Base-by-base conservation (phyloP, 1,284 basidiomycete species). In the Spongiforma sp. region DNA sequence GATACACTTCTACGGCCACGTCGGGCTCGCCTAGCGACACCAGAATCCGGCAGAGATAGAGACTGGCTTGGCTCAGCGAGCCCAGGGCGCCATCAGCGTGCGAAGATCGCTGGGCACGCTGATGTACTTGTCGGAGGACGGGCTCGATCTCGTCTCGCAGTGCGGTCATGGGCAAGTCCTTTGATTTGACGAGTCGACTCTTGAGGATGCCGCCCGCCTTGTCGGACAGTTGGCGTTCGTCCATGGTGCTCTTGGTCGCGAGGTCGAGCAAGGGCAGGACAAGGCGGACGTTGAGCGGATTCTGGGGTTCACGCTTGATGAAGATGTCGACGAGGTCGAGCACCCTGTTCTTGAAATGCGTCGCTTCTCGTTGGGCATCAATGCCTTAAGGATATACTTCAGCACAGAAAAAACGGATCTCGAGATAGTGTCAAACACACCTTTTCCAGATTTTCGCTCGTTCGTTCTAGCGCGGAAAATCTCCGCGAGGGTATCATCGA, bases 291-390 rank as follows among this genome's bases (percentile, higher is more conserved):
- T 89, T 80, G 43, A 91, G 82, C 1, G 89, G 82, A 73, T 83
- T 94, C 28, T 87, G 81, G 1, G 90, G 83, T 72, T 96, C 92
- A 69, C 88, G 91, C 73, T 88, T 91, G 65, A 93, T 81, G 78
- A 89, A 96, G 28, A 87, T 88, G 65, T 98, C 96, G 60, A 98
- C 85, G 19, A 99, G 86, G 77, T 98, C 96, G 15, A 99, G 89
- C 33, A 98, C 91, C 36, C 96, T 90, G 78, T 94, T 96, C 79
- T 98, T 98, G 87, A 98, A 96, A 75, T 96, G 91, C 8, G 93
- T 91, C 2, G 94, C 93, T 80, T 96, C 92, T 57, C 93, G 84
- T 72, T 94, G 91, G 14, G 84, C 88, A 68, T 88, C 86, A 43
- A 86, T 78, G 60, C 83, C 90, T 72, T 54, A 32, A 37, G 32